Conservation (phyloP, 78 protist species). For the Dictyostelium intermedium region DNA sequence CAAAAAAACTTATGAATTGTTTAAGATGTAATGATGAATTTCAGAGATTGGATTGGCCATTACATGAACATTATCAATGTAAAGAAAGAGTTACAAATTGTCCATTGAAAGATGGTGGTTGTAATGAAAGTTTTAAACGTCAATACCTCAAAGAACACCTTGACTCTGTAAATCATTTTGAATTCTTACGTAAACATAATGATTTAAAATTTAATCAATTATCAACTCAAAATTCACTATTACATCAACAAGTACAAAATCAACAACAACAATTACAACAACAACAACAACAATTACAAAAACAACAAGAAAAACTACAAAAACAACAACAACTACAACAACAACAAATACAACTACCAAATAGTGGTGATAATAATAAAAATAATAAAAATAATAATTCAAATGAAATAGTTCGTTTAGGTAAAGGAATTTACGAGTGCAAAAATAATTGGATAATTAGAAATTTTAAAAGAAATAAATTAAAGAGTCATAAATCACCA, state of each 20-base stretch:
- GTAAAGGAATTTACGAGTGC: neutral
- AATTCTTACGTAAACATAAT: neutral
- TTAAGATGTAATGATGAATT: neutral
- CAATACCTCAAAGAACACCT: neutral
- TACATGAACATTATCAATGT: neutral
- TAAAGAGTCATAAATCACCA: neutral
- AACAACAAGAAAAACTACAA: neutral
- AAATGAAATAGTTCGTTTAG: no score
- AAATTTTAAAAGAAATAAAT: no score
- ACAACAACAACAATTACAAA: neutral
- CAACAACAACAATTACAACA: neutral
- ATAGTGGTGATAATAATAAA: no score
- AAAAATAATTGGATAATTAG: neutral
- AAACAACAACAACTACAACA: no score
- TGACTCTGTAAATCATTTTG: neutral
- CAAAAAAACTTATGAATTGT: neutral
- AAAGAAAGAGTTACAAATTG: neutral
- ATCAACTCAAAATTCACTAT: neutral
- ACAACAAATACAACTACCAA: no score
- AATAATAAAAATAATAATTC: neutral
- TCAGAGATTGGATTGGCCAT: neutral
- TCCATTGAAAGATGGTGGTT: neutral
- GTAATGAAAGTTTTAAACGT: neutral
- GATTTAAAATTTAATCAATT: neutral
- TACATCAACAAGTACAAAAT: neutral